These are phyloP conservation scores for Penicillium chermesinum DNA, from an alignment of 495 filamentous ascomycete species.

Conservation along the genomic window DNA sequence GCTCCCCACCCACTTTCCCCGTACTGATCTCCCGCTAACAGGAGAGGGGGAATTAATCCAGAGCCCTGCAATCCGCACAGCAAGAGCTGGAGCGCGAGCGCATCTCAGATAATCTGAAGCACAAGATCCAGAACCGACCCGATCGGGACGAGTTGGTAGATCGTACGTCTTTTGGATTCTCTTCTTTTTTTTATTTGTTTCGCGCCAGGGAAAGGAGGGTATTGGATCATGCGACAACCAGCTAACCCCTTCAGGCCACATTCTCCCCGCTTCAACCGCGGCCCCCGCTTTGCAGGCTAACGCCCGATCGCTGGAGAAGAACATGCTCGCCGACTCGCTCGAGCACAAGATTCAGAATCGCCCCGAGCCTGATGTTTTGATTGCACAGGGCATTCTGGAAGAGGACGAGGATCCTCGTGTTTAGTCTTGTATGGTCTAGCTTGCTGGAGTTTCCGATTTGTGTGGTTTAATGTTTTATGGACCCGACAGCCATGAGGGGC, in stretches of 20 bases:
- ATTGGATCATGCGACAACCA: not conserved
- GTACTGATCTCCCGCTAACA: not conserved
- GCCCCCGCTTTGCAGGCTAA: conserved; percentile 71
- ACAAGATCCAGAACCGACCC: conserved; percentile 59
- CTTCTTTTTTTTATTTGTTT: not conserved
- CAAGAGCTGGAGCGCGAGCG: conserved; percentile 62
- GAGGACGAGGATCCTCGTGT: conserved; percentile 53
- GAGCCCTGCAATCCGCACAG: conserved; percentile 56
- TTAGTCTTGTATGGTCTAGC: not conserved
- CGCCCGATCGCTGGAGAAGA: conserved; percentile 73
- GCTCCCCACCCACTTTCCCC: not conserved
- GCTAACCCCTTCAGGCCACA: conserved; percentile 56
- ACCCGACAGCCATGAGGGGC: not conserved
- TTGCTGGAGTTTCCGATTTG: conserved; percentile 3
- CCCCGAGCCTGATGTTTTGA: conserved; percentile 66
- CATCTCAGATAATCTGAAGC: conserved; percentile 59
- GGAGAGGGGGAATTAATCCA: conserved; percentile 14
- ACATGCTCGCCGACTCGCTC: conserved; percentile 78
- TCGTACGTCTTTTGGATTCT: conserved; percentile 45
- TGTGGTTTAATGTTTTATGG: not conserved
- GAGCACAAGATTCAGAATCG: conserved; percentile 77
- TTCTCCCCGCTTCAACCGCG: conserved; percentile 62
- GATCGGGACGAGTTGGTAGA: conserved; percentile 65
- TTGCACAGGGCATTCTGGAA: conserved; percentile 70
- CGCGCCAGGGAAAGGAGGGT: not conserved